These are phyloP conservation scores for Mortierella sp. DNA, from an alignment of 371 early-diverging fungal genomes.

Conservation along the genomic window DNA sequence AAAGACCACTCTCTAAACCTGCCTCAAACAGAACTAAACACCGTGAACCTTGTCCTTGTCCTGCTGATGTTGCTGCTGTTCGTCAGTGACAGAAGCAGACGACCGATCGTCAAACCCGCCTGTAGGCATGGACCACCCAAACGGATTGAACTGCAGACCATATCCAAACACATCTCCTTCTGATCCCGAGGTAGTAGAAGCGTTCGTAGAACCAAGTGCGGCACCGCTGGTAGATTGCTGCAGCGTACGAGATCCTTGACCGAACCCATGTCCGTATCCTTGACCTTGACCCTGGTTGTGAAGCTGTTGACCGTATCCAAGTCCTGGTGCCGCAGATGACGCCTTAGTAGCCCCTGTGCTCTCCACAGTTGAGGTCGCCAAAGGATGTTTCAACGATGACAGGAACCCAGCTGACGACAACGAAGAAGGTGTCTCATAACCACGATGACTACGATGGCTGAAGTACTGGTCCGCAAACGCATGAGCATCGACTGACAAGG, in stretches of 20 bases:
- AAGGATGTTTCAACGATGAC: neutral
- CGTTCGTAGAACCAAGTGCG: neutral
- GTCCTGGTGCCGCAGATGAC: neutral
- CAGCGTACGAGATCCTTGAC: neutral
- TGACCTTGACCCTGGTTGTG: neutral
- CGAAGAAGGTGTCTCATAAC: conserved; percentile 39
- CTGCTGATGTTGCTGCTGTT: neutral
- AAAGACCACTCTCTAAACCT: too few relatives aligned
- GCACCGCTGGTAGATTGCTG: neutral
- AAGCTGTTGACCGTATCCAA: neutral
- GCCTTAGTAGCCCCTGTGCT: neutral
- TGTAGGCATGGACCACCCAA: conserved; percentile 39
- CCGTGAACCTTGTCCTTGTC: neutral
- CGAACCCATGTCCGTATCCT: neutral
- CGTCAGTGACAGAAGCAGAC: neutral
- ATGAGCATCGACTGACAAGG: conserved; percentile 30
- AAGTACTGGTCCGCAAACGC: conserved; percentile 55
- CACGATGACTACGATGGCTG: conserved; percentile 38
- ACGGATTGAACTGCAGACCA: conserved; percentile 48
- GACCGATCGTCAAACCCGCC: conserved; percentile 15
- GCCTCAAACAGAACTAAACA: neutral
- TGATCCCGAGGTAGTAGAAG: neutral
- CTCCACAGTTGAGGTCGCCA: neutral
- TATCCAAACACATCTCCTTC: conserved; percentile 50
- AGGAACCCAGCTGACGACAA: conserved; percentile 15